Evolutionary conservation across 306 rosid species (phyloP), one percentile per base, ranked within the genome.

Genomic region (Begonia peltatifolia): DNA sequence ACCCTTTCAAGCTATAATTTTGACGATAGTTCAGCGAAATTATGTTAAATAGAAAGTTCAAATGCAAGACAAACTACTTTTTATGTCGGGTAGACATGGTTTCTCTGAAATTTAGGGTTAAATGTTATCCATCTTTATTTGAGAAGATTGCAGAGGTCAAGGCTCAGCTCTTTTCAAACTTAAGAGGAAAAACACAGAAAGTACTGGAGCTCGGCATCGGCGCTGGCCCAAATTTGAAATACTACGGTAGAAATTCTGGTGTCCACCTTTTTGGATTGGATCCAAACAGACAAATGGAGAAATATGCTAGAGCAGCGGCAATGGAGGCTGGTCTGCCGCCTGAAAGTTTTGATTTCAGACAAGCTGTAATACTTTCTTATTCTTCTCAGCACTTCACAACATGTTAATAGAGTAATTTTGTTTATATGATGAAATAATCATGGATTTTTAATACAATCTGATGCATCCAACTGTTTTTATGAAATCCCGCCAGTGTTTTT

Each of bases 181-280:
- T 90, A 69, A 80, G 69, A 55, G 95, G 89, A 53, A 80, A 83
- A 43, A 81, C 80, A 22, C 73, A 42, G 50, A 74, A 71, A 75
- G 79, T 90, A 42, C 62, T 90, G 76, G 97, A 85, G 76, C 69
- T 90, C 71, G 97, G 95, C 53, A 75, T 85, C 52, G 97, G 94
- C 43, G 66, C 85, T 11, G 95, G 97, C 58, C 87, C 94, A 18
- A 90, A 90, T 61, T 74, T 90, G 55, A 65, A 66, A 44, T 85
- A 78, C 61, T 90, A 90, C 47, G 85, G 71, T 11, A 63, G 61
- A 47, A 59, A 74, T 50, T 47, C 70, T 48, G 79, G 62, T 55
- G 72, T 78, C 35, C 65, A 68, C 50, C 86, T 83, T 69, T 60
- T 72, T 64, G 95, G 97, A 12, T 65, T 80, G 72, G 94, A 90